Evolutionary conservation across 1,284 basidiomycete genomes (phyloP), one percentile per base, ranked within the genome.

Genomic region (Apiotrichum akiyoshidainum): DNA sequence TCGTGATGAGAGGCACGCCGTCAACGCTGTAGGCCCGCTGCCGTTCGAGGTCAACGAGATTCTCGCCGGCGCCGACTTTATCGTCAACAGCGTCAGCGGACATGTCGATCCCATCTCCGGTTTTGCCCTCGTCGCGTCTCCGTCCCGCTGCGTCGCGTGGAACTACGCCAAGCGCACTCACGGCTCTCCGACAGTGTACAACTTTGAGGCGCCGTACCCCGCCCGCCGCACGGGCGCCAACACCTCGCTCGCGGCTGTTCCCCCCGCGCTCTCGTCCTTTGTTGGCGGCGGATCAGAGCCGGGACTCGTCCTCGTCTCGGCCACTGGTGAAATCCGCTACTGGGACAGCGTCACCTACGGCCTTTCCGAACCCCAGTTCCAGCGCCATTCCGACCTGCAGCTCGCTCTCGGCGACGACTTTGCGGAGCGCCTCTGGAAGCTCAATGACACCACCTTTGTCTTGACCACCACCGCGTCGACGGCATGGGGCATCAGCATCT

Each of bases 281-380:
- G 69, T 69, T 46, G 68, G 66, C 2, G 55, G 68, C 0, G 61
- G 67, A 5, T 68, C 71, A 22, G 80, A 81, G 59, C 80, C 80
- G 0, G 79, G 80, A 14, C 73, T 80, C 40, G 62, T 81, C 11
- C 59, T 78, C 21, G 68, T 79, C 14, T 68, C 68, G 13, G 64
- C 75, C 1, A 63, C 71, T 5, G 80, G 80, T 26, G 72, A 76
- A 40, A 58, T 79, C 22, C 65, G 76, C 1, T 76, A 75, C 50
- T 81, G 80, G 80, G 76, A 79, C 50, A 71, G 65, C 40, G 70
- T 79, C 65, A 73, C 70, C 35, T 58, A 74, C 26, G 78, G 78
- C 1, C 70, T 81, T 31, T 74, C 60, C 54, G 51, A 52, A 16
- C 51, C 51, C n/a, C 51, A 44, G 41, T 44, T 44, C 51, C 71